phyloP scores from a whole-genome alignment of 2,329 filamentous ascomycete species.

The Xylariaceae sp. region DNA sequence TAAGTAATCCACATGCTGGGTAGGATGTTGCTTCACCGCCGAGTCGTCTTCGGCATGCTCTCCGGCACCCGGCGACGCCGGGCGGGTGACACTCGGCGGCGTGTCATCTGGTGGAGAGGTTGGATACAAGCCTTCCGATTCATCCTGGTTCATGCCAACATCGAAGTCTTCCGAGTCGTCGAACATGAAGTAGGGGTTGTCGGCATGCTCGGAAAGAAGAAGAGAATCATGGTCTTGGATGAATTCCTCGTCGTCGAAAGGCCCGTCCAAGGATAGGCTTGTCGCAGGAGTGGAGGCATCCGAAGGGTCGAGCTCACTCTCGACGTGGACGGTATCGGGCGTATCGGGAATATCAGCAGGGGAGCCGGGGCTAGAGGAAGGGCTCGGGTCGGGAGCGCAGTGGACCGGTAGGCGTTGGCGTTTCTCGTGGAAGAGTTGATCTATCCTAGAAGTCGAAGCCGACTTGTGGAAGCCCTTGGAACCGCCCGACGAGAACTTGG shows the following conservation, averaged over 20 bases:
- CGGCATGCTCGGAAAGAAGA: constrained; percentile 41
- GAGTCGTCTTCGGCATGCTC: constrained; percentile 74
- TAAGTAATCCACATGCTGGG: constrained; percentile 89
- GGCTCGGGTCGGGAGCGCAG: constrained; percentile 39
- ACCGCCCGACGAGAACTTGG: constrained; percentile 45
- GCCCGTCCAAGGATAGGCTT: constrained; percentile 56
- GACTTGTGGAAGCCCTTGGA: constrained; percentile 39
- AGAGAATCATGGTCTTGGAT: constrained; percentile 45
- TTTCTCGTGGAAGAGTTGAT: constrained; percentile 41
- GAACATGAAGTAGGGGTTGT: constrained; percentile 42
- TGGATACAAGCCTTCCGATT: constrained; percentile 44
- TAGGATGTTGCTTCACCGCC: constrained; percentile 66
- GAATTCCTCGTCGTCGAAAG: constrained; percentile 43
- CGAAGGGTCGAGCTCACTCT: constrained; percentile 49
- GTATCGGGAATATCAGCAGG: too few relatives aligned
- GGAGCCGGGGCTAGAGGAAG: constrained; percentile 52
- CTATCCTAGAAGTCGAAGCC: constrained; percentile 41
- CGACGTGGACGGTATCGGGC: constrained; percentile 45
- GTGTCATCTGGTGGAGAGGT: constrained; percentile 50
- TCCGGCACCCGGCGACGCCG: constrained; percentile 50
- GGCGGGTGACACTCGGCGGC: constrained; percentile 47
- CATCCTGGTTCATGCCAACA: constrained; percentile 46
- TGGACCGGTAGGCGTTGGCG: constrained; percentile 33
- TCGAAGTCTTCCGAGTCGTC: constrained; percentile 41
- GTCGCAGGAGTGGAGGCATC: constrained; percentile 59